Conservation (phyloP, 2,329 filamentous ascomycete species). For the Penicillium sp. region DNA sequence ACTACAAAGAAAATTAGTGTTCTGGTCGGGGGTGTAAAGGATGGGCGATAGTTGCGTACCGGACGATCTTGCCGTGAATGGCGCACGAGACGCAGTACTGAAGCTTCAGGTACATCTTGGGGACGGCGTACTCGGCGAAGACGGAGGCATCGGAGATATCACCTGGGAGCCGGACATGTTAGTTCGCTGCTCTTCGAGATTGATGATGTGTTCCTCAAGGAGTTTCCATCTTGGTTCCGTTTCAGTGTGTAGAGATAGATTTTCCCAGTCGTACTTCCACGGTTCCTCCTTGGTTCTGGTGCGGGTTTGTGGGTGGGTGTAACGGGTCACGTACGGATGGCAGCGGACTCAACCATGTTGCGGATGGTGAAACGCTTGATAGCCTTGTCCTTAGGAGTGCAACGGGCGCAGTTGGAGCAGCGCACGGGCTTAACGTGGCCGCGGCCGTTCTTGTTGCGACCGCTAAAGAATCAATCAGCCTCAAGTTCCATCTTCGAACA, state of each 20-base stretch:
- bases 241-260: neutral
- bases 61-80: constrained; percentile 99
- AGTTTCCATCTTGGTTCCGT: neutral
- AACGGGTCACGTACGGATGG: constrained; percentile 78
- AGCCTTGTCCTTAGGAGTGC: constrained; percentile 99
- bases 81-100: constrained; percentile 99
- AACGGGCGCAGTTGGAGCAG: constrained; percentile 84
- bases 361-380: constrained; percentile 99
- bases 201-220: neutral
- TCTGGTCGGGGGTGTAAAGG: neutral
- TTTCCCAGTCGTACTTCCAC: neutral
- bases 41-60: constrained; percentile 63
- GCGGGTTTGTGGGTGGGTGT: constrained; percentile 8
- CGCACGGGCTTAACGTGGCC: constrained; percentile 99
- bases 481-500: constrained; percentile 15
- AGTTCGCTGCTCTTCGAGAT: constrained; percentile 1
- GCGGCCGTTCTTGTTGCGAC: constrained; percentile 99
- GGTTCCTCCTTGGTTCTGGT: constrained; percentile 3
- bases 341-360: constrained; percentile 99
- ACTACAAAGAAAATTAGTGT: constrained; percentile 52
- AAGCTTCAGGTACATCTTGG: constrained; percentile 99
- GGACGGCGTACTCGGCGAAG: constrained; percentile 98
- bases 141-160: constrained; percentile 99
- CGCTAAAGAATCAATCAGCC: constrained; percentile 55
- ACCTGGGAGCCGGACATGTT: constrained; percentile 57